phyloP scores from a whole-genome alignment of 768 basidiomycete genomes.

The Hortiboletus flavorubellus region DNA sequence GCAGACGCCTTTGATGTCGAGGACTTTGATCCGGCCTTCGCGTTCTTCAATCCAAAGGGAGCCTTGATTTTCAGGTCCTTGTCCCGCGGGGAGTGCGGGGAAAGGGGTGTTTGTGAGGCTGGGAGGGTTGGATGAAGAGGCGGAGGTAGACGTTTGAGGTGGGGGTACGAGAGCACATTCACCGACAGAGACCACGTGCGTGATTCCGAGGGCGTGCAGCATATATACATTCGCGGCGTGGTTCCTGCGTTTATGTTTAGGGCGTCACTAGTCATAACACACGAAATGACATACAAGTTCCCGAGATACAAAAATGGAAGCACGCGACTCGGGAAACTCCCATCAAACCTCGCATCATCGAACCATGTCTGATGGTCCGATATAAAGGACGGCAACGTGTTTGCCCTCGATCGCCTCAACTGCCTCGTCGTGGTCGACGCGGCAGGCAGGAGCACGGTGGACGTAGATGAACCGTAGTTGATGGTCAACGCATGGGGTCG shows the following conservation, averaged over 20 bases:
- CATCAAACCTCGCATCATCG: slow-evolving; percentile 89
- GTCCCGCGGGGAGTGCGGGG: slow-evolving; percentile 38
- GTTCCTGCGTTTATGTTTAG: slow-evolving; percentile 49
- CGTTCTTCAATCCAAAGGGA: slow-evolving; percentile 86
- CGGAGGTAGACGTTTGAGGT: slow-evolving; percentile 36
- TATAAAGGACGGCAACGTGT: slow-evolving; percentile 61
- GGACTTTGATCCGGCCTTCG: slow-evolving; percentile 84
- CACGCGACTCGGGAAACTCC: slow-evolving; percentile 92
- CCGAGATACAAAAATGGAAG: slow-evolving; percentile 93
- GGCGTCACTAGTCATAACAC: background rate
- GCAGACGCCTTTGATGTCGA: slow-evolving; percentile 89
- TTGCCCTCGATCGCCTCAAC: slow-evolving; percentile 58
- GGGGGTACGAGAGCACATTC: slow-evolving; percentile 91
- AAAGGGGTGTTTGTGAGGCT: slow-evolving; percentile 5
- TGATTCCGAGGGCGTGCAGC: slow-evolving; percentile 93
- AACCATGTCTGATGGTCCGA: slow-evolving; percentile 91
- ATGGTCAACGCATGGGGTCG: slow-evolving; percentile 23
- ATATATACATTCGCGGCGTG: slow-evolving; percentile 94
- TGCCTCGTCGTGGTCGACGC: slow-evolving; percentile 20
- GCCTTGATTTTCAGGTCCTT: slow-evolving; percentile 53
- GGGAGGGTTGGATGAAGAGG: background rate
- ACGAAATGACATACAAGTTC: slow-evolving; percentile 66
- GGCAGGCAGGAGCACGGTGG: slow-evolving; percentile 1
- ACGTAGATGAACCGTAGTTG: slow-evolving; percentile 17
- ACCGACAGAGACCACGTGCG: slow-evolving; percentile 95